These are phyloP conservation scores for Phialophora expanda DNA, from an alignment of 2,329 filamentous ascomycete species.

Conservation along the genomic window DNA sequence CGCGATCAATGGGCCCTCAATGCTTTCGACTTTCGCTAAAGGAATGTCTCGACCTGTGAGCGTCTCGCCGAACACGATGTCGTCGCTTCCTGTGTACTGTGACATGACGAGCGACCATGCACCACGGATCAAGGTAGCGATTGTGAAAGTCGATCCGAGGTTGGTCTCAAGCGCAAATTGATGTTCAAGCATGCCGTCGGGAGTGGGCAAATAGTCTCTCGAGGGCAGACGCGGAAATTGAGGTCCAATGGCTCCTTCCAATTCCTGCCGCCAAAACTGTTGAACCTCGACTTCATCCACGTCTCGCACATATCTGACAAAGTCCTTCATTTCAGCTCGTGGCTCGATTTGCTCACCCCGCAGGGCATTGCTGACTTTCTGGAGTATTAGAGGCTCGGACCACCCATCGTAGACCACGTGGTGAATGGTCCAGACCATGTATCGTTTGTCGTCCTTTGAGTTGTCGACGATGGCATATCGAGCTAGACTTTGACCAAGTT, in stretches of 20 bases:
- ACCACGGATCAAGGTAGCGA: slow-evolving; percentile 56
- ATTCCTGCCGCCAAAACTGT: slow-evolving; percentile 55
- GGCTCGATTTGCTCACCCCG: slow-evolving; percentile 11
- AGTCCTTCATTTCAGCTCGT: slow-evolving; percentile 50
- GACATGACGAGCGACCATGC: slow-evolving; percentile 57
- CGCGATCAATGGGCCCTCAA: slow-evolving; percentile 54
- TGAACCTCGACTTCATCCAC: slow-evolving; percentile 49
- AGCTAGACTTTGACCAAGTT: slow-evolving; percentile 46
- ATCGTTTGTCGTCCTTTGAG: slow-evolving; percentile 37
- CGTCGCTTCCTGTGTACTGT: slow-evolving; percentile 52
- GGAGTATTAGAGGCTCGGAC: slow-evolving; percentile 49
- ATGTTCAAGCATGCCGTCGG: slow-evolving; percentile 53
- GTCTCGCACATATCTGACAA: slow-evolving; percentile 55
- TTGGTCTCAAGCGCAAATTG: slow-evolving; percentile 43
- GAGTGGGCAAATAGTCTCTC: slow-evolving; percentile 53
- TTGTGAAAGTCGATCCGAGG: slow-evolving; percentile 46
- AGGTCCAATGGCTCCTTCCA: slow-evolving; percentile 53
- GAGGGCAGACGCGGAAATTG: slow-evolving; percentile 59
- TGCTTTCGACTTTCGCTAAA: slow-evolving; percentile 53
- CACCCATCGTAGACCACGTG: slow-evolving; percentile 61
- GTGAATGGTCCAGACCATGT: slow-evolving; percentile 58
- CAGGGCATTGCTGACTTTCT: slow-evolving; percentile 48
- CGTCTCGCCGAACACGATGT: slow-evolving; percentile 58
- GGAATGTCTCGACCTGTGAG: slow-evolving; percentile 56
- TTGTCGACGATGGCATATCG: slow-evolving; percentile 47